Evolutionary conservation across 2,329 filamentous ascomycete genomes (phyloP).

Genomic region (Phialophora chinensis): DNA sequence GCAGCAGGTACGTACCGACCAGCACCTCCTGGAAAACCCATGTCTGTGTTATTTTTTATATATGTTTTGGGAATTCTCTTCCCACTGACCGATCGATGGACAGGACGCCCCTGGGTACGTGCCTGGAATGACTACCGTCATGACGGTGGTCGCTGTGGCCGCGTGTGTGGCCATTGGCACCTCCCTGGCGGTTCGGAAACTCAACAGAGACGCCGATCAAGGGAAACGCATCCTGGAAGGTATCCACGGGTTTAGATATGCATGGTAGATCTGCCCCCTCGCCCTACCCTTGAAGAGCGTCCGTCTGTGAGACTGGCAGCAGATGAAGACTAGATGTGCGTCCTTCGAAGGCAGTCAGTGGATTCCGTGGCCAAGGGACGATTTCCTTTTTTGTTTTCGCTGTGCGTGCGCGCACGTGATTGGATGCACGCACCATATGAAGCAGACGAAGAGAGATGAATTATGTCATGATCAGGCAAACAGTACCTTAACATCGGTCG

Average conservation of each 20-base stretch:
- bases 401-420: too few species aligned
- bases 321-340: too few species aligned
- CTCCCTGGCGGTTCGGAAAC: conserved; percentile 8
- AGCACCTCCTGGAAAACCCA: not conserved
- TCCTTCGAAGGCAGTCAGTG: too few species aligned
- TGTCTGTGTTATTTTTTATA: not conserved
- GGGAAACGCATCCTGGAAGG: conserved; percentile 19
- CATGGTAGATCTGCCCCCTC: not conserved
- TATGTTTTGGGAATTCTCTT: too few species aligned
- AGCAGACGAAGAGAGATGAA: too few species aligned
- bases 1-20: conserved; percentile 13
- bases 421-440: too few species aligned
- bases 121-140: conserved; percentile 29
- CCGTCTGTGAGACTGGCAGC: too few species aligned
- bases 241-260: conserved; percentile 22
- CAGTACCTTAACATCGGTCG: too few species aligned
- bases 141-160: conserved; percentile 12
- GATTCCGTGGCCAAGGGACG: too few species aligned
- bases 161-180: not conserved
- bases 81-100: not conserved
- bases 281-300: too few species aligned
- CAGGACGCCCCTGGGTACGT: conserved; percentile 39
- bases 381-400: too few species aligned
- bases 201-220: conserved; percentile 19
- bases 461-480: too few species aligned